phyloP scores from a whole-genome alignment of 768 basidiomycete species.

The Tricholoma furcatifolium region DNA sequence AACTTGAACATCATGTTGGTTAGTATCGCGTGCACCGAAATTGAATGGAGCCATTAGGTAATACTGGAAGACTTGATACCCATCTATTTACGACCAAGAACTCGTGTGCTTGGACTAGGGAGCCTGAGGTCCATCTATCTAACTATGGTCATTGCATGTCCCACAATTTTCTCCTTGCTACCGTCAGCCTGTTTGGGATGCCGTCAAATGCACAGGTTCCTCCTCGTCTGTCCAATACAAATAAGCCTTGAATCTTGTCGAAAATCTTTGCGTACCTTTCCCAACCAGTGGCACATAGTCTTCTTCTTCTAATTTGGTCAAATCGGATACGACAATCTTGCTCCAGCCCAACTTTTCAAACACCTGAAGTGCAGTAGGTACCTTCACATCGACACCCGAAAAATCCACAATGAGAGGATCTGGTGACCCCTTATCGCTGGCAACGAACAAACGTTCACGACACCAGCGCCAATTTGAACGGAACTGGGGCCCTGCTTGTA shows the following conservation, averaged over 20 bases:
- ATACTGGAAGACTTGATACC: no score
- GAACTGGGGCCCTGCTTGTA: neutral
- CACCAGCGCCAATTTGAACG: neutral
- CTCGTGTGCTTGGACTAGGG: no score
- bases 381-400: neutral
- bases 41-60: neutral
- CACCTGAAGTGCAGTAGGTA: neutral
- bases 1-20: conserved; percentile 11
- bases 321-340: neutral
- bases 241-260: no score
- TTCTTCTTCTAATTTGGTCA: neutral
- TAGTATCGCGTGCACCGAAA: neutral
- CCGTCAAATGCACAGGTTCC: no score
- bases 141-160: no score
- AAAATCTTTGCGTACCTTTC: neutral
- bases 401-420: neutral
- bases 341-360: neutral
- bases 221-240: no score
- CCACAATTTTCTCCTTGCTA: no score
- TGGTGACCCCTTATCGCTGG: neutral
- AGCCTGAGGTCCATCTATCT: no score
- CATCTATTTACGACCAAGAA: no score
- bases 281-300: neutral
- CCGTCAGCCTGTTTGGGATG: no score
- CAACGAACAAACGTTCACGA: neutral